Conservation (phyloP, 305 asterid genomes). For the Fraxinus ornus region DNA sequence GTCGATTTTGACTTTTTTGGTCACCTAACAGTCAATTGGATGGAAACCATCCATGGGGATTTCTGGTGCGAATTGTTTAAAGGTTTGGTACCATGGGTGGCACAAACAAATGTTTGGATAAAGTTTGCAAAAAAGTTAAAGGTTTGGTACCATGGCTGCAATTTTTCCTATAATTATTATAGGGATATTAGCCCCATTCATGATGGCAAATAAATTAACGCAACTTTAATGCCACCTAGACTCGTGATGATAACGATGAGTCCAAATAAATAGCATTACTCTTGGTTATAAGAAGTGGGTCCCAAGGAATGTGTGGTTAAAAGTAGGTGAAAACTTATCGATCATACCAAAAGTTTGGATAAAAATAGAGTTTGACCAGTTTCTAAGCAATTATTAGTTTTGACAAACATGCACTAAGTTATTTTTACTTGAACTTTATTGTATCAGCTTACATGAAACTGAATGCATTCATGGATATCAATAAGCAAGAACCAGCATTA, state of each 20-base stretch:
- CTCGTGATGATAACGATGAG: not conserved
- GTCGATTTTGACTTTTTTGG: no score
- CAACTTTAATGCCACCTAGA: not conserved
- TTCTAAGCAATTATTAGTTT: not conserved
- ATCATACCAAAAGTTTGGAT: not conserved
- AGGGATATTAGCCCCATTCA: not conserved
- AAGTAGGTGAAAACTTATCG: not conserved
- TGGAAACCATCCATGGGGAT: no score
- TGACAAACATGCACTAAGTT: not conserved
- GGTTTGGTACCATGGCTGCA: no score
- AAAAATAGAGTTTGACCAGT: not conserved
- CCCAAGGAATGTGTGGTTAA: not conserved
- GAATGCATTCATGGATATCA: constrained; percentile 4
- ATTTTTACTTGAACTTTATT: not conserved
- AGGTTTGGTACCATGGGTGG: no score
- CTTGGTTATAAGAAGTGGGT: not conserved
- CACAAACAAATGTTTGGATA: no score
- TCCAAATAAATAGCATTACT: not conserved
- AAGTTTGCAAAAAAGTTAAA: no score
- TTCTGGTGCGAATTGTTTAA: no score
- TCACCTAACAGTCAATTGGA: no score
- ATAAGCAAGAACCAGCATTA: constrained; percentile 23
- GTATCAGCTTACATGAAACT: not conserved
- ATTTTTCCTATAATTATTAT: no score
- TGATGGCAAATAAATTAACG: not conserved